These are phyloP conservation scores for Artomyces pyxidatus DNA, from an alignment of 768 basidiomycete genomes.

Conservation along the genomic window DNA sequence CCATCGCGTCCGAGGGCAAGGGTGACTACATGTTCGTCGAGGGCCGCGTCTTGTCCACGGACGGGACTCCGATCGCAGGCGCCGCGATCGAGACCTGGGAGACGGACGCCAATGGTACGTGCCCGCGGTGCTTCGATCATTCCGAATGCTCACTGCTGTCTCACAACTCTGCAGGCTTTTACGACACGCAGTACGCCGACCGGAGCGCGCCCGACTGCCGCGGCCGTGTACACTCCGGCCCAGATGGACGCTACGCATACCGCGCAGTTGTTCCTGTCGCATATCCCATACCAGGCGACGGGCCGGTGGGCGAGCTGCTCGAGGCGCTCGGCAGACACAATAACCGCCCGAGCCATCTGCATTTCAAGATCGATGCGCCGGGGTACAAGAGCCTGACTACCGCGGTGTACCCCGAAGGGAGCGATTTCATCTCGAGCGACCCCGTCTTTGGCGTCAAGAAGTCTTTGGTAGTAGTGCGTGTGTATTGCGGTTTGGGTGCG, in stretches of 20 bases:
- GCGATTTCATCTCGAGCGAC: slow-evolving; percentile 60
- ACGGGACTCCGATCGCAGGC: slow-evolving; percentile 55
- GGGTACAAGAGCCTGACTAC: slow-evolving; percentile 70
- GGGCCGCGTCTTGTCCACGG: slow-evolving; percentile 51
- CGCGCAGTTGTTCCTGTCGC: slow-evolving; percentile 63
- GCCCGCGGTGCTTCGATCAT: slow-evolving; percentile 5
- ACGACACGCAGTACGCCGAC: slow-evolving; percentile 45
- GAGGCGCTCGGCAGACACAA: slow-evolving; percentile 54
- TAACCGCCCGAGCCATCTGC: slow-evolving; percentile 75
- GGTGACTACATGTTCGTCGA: slow-evolving; percentile 80
- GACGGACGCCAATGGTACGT: slow-evolving; percentile 53
- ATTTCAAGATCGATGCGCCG: slow-evolving; percentile 61
- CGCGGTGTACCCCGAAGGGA: slow-evolving; percentile 66
- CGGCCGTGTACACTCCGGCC: slow-evolving; percentile 49
- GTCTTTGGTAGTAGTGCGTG: slow-evolving; percentile 64
- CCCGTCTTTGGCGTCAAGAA: slow-evolving; percentile 78
- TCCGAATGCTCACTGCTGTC: slow-evolving; percentile 5
- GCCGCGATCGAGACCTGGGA: slow-evolving; percentile 82
- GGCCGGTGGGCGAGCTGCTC: slow-evolving; percentile 63
- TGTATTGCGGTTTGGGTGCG: neutral
- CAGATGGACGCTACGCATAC: slow-evolving; percentile 61
- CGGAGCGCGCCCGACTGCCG: slow-evolving; percentile 63
- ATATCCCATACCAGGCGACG: slow-evolving; percentile 76
- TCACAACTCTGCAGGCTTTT: slow-evolving; percentile 20
- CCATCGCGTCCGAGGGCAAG: slow-evolving; percentile 83